Percentiles rank a stretch among this genome's conserved stretches.
phyloP scores from a whole-genome alignment of 2,329 filamentous ascomycete species.

The Xylaria sp. region DNA sequence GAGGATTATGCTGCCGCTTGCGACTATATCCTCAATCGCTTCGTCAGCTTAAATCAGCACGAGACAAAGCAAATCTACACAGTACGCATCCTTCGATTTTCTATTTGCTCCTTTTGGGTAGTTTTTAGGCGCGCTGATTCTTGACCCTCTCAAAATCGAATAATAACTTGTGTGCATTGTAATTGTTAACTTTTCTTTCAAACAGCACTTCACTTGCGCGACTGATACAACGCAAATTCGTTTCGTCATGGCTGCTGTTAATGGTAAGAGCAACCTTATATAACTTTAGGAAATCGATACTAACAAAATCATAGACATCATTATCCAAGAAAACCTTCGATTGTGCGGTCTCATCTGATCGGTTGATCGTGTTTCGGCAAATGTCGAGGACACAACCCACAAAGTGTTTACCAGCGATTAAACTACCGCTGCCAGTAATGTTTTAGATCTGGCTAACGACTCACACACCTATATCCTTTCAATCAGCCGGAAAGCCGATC shows the following conservation, averaged over 20 bases:
- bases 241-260: constrained; percentile 99
- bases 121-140: background rate
- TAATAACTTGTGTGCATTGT: background rate
- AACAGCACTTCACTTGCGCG: constrained; percentile 89
- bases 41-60: constrained; percentile 97
- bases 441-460: constrained; percentile 49
- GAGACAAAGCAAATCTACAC: constrained; percentile 99
- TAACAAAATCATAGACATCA: constrained; percentile 80
- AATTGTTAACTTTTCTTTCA: constrained; percentile 14
- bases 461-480: constrained; percentile 45
- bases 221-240: constrained; percentile 99
- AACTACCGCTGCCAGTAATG: constrained; percentile 47
- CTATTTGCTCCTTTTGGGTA: no score
- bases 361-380: constrained; percentile 7
- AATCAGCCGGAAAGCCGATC: constrained; percentile 46
- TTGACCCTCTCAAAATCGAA: background rate
- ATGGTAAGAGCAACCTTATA: constrained; percentile 70
- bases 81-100: constrained; percentile 13
- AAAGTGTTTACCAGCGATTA: constrained; percentile 44
- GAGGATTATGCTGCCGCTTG: constrained; percentile 95
- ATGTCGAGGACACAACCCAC: constrained; percentile 26
- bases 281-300: constrained; percentile 33
- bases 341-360: constrained; percentile 94
- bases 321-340: constrained; percentile 99
- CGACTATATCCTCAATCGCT: constrained; percentile 98